Base-by-base conservation (phyloP, 2,329 filamentous ascomycete species). In the Beauveria medogensis region DNA sequence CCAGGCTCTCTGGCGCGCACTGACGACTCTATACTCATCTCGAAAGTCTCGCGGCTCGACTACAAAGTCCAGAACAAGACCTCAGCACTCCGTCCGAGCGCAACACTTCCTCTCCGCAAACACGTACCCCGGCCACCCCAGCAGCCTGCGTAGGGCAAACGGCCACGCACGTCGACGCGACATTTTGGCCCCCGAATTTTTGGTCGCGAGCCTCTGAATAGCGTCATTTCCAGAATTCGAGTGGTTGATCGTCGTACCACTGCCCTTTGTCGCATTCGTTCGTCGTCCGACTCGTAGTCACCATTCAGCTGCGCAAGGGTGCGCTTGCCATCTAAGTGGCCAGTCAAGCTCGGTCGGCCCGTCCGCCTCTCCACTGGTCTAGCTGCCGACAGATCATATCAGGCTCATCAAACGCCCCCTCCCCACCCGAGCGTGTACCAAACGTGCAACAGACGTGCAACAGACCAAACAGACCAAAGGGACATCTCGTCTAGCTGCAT, bases 321-420 rank as follows among this genome's bases (percentile, higher is more conserved):
- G 24, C 24, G 22, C 40, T 43, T 12, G 20, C 22, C 52, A 22
- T 53, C 51, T 30, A 24, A 34, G 30, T 34, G 30, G 30, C 12
- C 30, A 12, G 30, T 34, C 30, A 34, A 34, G 30, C 30, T 34
- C 30, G 30, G 30, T 34, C 30, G 30, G 30, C 30, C 30, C 10
- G 30, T 34, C 30, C 30, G 30, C 30, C 30, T 34, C 30, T 34
- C 30, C 30, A 34, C 28, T 52, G 20, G 26, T 34, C 40, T 41
- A 58, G 55, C 55, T 51, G 47, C 55, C 55, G 34, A 51, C 55
- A 51, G 55, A 58, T 58, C 55, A 51, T 40, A 52, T 58, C 46
- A 58, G 46, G 47, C 46, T 58, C 55, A 51, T 58, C 55, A 58
- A 51, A 58, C 34, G 20, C 37, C 55, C 55, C 55, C 30, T 34